Base-by-base conservation (phyloP, 1,284 basidiomycete genomes). In the Fomitopsis betulina region DNA sequence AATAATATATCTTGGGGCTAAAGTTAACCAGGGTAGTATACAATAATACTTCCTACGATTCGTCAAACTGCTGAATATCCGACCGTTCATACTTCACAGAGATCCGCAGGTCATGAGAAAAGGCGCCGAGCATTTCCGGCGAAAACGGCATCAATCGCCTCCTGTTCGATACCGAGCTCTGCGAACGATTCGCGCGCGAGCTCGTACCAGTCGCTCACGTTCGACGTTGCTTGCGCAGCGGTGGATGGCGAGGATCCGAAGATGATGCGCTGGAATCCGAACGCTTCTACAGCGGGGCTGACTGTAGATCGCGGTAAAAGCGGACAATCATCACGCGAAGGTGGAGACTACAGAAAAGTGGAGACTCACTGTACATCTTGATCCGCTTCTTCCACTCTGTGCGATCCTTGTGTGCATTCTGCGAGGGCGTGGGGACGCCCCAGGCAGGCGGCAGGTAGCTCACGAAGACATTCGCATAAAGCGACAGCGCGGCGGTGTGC, bases 361-460 rank as follows among this genome's bases (percentile, higher is more conserved):
- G 47, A 49, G 33, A 88, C 92, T 74, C 70, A 95, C 93, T 76
- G 74, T 93, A 96, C 84, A 94, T 91, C 79, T 92, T 93, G 70
- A 94, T 82, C 52, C 91, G 81, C 53, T 87, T 79, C 72, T 89
- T 91, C 86, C 83, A 90, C 72, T 91, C 92, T 70, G 78, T 84
- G 69, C 77, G 79, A 64, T 84, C 79, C 67, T 82, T 80, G 43
- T 72, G 72, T 38, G 82, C 83, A 27, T 72, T 66, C n/a, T 70
- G 65, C 39, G 66, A 60, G 12, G 82, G 79, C 19, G 80, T 73
- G n/a, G 86, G 86, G 13, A 83, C 85, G 63, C 85, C 83, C 83
- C 91, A 91, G 1, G 82, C 73, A 0, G 93, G 94, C 1, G 94
- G 93, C 3, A 89, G 76, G 66, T 90, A 89, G 69, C 93, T 93